These are phyloP conservation scores for Solanum sejunctum DNA, from an alignment of 257 asterid species.

Conservation along the genomic window DNA sequence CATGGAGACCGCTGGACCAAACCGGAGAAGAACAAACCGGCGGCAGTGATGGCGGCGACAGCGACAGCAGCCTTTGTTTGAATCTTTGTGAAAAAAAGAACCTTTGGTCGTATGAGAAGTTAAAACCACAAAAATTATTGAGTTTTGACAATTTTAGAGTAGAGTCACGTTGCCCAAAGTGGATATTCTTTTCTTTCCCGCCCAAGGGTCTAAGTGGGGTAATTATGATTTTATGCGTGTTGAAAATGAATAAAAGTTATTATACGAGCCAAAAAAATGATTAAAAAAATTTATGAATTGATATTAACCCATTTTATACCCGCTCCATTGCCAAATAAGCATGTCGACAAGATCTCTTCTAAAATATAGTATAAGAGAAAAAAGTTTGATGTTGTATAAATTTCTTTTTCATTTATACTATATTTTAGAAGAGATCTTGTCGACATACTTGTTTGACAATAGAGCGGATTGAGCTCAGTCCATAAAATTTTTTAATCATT, in stretches of 20 bases:
- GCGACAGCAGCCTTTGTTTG: neutral
- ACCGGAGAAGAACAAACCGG: neutral
- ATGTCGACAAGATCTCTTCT: no score
- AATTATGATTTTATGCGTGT: neutral
- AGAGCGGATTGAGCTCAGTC: no score
- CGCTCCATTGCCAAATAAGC: no score
- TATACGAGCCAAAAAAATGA: no score
- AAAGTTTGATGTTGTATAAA: no score
- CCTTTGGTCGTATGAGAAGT: neutral
- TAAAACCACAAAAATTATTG: neutral
- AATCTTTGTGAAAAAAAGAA: neutral
- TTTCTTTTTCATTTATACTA: no score
- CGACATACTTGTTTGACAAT: no score
- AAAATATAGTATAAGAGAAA: no score
- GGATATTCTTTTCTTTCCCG: neutral
- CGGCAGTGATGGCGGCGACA: neutral
- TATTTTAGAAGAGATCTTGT: no score
- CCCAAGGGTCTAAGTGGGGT: neutral
- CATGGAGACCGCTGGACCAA: neutral
- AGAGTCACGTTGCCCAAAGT: neutral
- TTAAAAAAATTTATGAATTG: no score
- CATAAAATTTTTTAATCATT: no score
- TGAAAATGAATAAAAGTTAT: no score
- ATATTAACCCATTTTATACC: rapidly evolving
- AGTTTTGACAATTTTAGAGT: neutral